phyloP scores from a whole-genome alignment of 2,329 filamentous ascomycete genomes.

The Trichocomaceae sp. region DNA sequence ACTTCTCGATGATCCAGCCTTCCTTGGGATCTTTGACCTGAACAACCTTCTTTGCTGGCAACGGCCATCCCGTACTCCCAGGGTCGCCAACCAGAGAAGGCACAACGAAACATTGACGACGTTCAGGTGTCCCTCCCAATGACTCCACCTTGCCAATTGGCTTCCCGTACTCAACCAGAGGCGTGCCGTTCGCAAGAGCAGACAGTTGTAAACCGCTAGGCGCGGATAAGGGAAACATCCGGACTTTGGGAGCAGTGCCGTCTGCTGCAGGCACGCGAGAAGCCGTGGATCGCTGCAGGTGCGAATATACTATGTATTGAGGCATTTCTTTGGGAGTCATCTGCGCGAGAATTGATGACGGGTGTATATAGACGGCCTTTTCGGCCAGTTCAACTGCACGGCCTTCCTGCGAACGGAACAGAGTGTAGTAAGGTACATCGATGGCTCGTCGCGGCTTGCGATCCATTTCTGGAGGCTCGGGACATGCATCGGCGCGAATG shows the following conservation, averaged over 20 bases:
- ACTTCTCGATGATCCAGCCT: slow-evolving; percentile 66
- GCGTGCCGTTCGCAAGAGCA: slow-evolving; percentile 74
- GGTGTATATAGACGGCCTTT: slow-evolving; percentile 77
- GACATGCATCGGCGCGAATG: slow-evolving; percentile 80
- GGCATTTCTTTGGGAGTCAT: slow-evolving; percentile 67
- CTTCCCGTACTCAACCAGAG: slow-evolving; percentile 77
- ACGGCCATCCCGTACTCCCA: slow-evolving; percentile 68
- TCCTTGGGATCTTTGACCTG: slow-evolving; percentile 67
- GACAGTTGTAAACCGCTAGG: slow-evolving; percentile 69
- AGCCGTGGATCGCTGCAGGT: slow-evolving; percentile 63
- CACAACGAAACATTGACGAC: slow-evolving; percentile 75
- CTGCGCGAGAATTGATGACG: slow-evolving; percentile 71
- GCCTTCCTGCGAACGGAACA: slow-evolving; percentile 59
- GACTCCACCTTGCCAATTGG: slow-evolving; percentile 73
- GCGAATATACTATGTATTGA: slow-evolving; percentile 78
- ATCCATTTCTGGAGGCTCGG: slow-evolving; percentile 59
- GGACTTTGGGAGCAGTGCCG: slow-evolving; percentile 58
- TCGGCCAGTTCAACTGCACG: slow-evolving; percentile 45
- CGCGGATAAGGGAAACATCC: slow-evolving; percentile 83
- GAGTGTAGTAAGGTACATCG: slow-evolving; percentile 83
- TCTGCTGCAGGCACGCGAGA: slow-evolving; percentile 44
- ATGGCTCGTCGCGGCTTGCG: slow-evolving; percentile 77
- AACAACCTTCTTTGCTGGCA: slow-evolving; percentile 76
- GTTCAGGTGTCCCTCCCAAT: slow-evolving; percentile 41
- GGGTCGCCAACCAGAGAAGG: slow-evolving; percentile 66